These are phyloP conservation scores for Iodosphaeria phyllophila DNA, from an alignment of 2,329 filamentous ascomycete species.

Conservation along the genomic window DNA sequence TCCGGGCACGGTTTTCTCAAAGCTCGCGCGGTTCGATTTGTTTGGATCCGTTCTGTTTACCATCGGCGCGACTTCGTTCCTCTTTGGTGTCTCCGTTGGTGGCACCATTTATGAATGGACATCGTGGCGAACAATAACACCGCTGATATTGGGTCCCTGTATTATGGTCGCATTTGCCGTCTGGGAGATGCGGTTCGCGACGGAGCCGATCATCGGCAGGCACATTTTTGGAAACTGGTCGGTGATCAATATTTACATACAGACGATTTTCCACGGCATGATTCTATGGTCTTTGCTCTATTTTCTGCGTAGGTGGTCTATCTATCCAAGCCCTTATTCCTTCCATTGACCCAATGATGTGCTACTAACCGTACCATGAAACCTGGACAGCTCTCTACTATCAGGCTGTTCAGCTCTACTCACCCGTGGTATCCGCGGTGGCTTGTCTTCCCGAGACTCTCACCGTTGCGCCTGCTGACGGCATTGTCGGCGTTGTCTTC, in stretches of 20 bases:
- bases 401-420: conserved; percentile 31
- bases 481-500: conserved; percentile 31
- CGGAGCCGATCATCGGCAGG: conserved; percentile 19
- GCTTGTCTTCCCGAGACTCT: conserved; percentile 40
- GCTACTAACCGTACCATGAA: too few relatives aligned
- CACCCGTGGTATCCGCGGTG: conserved; percentile 34
- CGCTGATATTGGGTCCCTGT: conserved; percentile 33
- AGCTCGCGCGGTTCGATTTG: conserved; percentile 41
- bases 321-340: neutral
- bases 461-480: conserved; percentile 41
- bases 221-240: conserved; percentile 6
- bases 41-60: conserved; percentile 43
- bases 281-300: conserved; percentile 6
- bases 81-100: conserved; percentile 35
- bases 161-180: conserved; percentile 32
- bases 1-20: conserved; percentile 24
- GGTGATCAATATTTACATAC: conserved; percentile 4
- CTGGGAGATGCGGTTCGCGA: conserved; percentile 31
- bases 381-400: conserved; percentile 26
- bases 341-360: neutral
- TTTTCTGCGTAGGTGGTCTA: conserved; percentile 14
- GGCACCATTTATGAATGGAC: conserved; percentile 48
- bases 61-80: conserved; percentile 8
- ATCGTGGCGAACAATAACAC: conserved; percentile 41
- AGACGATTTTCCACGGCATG: conserved; percentile 5